These are phyloP conservation scores for Arxiozyma bovina DNA, from an alignment of 1,139 yeast species.

Conservation along the genomic window DNA sequence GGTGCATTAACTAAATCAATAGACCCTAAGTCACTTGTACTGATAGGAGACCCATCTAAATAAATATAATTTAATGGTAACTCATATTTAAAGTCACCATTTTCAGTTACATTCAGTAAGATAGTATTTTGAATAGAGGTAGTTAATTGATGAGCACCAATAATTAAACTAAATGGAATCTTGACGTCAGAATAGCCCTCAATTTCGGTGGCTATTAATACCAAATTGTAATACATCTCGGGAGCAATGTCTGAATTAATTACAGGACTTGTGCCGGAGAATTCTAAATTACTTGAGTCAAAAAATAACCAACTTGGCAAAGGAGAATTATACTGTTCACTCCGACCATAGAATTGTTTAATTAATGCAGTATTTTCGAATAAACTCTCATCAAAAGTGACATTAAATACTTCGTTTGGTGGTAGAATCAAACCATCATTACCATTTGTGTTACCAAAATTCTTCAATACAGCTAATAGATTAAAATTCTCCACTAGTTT, in stretches of 20 bases:
- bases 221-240: constrained; percentile 61
- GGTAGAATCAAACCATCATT: constrained; percentile 59
- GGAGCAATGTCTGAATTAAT: constrained; percentile 85
- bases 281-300: constrained; percentile 52
- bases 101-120: constrained; percentile 58
- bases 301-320: constrained; percentile 84
- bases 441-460: constrained; percentile 64
- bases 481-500: constrained; percentile 31
- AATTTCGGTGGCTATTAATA: constrained; percentile 72
- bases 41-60: constrained; percentile 49
- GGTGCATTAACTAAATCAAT: constrained; percentile 47
- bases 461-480: constrained; percentile 44
- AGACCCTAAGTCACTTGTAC: constrained; percentile 44
- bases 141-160: constrained; percentile 82
- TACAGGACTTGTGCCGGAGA: constrained; percentile 81
- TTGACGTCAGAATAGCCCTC: constrained; percentile 66
- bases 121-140: constrained; percentile 42
- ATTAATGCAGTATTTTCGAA: constrained; percentile 40
- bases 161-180: constrained; percentile 59
- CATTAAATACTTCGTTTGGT: constrained; percentile 57
- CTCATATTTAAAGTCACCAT: constrained; percentile 42
- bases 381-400: constrained; percentile 51
- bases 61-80: constrained; percentile 55
- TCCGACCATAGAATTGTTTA: constrained; percentile 73
- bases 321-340: constrained; percentile 65